phyloP scores from a whole-genome alignment of 2,329 filamentous ascomycete species.

The Scytalidium sp. region DNA sequence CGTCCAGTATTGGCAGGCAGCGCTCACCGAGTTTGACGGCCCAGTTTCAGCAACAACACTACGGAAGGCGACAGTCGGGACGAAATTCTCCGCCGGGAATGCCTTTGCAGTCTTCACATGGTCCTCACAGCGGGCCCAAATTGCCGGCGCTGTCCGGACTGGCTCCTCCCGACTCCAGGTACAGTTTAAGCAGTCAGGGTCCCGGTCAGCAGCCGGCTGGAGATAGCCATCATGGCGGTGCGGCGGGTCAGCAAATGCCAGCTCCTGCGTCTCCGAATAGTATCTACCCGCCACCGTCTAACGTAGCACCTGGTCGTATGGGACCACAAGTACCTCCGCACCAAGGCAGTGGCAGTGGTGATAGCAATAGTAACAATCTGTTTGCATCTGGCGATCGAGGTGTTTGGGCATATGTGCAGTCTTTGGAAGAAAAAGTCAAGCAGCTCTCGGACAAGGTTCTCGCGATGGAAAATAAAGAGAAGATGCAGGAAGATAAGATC shows the following conservation, averaged over 20 bases:
- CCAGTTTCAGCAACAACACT: conserved; percentile 63
- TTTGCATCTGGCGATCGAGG: conserved; percentile 60
- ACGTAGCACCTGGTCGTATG: conserved; percentile 32
- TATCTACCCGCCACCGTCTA: conserved; percentile 43
- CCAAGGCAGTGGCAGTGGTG: conserved; percentile 53
- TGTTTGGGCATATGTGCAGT: conserved; percentile 70
- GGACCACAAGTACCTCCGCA: conserved; percentile 32
- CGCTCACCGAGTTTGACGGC: conserved; percentile 65
- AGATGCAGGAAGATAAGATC: conserved; percentile 23
- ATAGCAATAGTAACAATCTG: conserved; percentile 62
- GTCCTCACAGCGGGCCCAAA: conserved; percentile 23
- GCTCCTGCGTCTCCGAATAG: conserved; percentile 21
- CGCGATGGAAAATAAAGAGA: conserved; percentile 32
- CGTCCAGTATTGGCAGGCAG: conserved; percentile 50
- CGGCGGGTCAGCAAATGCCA: conserved; percentile 18
- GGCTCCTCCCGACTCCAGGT: conserved; percentile 30
- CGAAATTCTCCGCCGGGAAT: conserved; percentile 40
- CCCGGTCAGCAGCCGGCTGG: conserved; percentile 18
- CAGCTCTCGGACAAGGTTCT: conserved; percentile 42
- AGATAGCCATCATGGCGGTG: conserved; percentile 13
- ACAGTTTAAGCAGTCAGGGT: conserved; percentile 25
- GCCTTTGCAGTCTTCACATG: conserved; percentile 26
- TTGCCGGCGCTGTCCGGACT: conserved; percentile 27
- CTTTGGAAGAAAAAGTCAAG: conserved; percentile 60
- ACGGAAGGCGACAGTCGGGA: conserved; percentile 55